Evolutionary conservation across 371 early-diverging fungal species (phyloP), one percentile per base, ranked within the genome.

Genomic region (Homolaphlyctis polyrhiza): DNA sequence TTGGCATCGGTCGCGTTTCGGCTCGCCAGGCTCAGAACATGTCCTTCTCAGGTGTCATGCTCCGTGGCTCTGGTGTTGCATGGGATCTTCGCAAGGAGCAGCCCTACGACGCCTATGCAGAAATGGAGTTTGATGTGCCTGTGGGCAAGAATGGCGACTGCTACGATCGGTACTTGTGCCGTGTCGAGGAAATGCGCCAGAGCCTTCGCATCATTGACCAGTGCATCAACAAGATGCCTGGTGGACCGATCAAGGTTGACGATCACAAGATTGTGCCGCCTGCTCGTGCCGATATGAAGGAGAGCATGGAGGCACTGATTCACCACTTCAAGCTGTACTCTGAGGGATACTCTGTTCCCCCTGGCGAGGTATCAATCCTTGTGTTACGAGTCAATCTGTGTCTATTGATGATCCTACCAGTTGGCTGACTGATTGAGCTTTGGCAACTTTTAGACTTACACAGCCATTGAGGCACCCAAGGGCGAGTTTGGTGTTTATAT

Each of bases 131-230:
- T 74, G 97, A 98, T 71, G 91, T 98, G 29, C 97, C 98, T 18
- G 83, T 98, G 51, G 98, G 98, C 30, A 86, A 86, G 60, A 90
- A 90, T 68, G 98, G 98, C 67, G 98, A 98, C 74, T 93, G 91
- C 75, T 98, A 91, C 73, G 97, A 96, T 73, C 89, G 98, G 58
- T 98, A 91, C 77, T 73, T 96, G 71, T 89, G 91, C 80, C 94
- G 98, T 80, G 91, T 93, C 67, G 97, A 96, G 80, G 98, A 98
- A 78, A 98, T 98, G 98, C 89, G 98, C 64, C 96, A 98, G 80
- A 89, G 90, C 35, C 78, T 96, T 58, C 87, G 96, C 61, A 98
- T 98, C 66, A 93, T 98, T 69, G 76, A 81, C 62, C 98, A 98
- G 79, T 96, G 96, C 78, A 71, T 95, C 68, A 91, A 94, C 72